Base-by-base conservation (phyloP, 352 stramenopile species). In the Phytophthora cryptogea region DNA sequence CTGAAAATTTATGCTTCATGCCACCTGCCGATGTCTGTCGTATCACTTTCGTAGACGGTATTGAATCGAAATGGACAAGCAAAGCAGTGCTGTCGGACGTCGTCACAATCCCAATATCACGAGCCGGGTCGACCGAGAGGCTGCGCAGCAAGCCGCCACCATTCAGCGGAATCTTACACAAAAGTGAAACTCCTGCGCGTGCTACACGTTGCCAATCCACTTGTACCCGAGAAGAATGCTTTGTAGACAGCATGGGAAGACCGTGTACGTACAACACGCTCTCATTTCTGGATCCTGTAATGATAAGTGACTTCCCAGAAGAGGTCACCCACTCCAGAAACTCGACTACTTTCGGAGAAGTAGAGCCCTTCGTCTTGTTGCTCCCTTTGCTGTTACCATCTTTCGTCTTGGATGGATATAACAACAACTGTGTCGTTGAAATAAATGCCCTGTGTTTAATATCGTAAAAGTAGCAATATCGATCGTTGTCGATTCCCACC, bases 381-480 rank as follows among this genome's bases (percentile, higher is more conserved):
- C 49, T 31, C 3, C 16, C n/a, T 20, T 66, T 44, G 31, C 35
- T 55, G 20, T 11, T 58, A 14, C 52, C 28, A 17, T 10, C 36
- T 37, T 59, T 63, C 17, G 5, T 31, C 48, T 64, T 68, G 6
- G 47, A 35, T 43, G 48, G 35, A 9, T 60, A 8, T 4, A 64
- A 17, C 40, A 80, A 59, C 27, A 83, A 33, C 30, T 80, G 69
- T 7, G 70, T 76, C 0, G 75, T 79, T 8, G 67, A 63, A 1
- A 78, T 59, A 16, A 82, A 68, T 13, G 46, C 36, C 9, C 44
- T 33, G 13, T 30, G 33, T 3, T 59, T 45, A 13, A 82, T 45
- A 48, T 85, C 75, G 36, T 70, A 76, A 17, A 82, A 78, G 41
- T 66, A 78, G 59, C 67, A 85, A 28, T 78, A 82, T 6, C 63